Percentiles rank a stretch among this genome's conserved stretches.
Conservation (phyloP, 1,139 yeast genomes). For the Yarrowia galli region DNA sequence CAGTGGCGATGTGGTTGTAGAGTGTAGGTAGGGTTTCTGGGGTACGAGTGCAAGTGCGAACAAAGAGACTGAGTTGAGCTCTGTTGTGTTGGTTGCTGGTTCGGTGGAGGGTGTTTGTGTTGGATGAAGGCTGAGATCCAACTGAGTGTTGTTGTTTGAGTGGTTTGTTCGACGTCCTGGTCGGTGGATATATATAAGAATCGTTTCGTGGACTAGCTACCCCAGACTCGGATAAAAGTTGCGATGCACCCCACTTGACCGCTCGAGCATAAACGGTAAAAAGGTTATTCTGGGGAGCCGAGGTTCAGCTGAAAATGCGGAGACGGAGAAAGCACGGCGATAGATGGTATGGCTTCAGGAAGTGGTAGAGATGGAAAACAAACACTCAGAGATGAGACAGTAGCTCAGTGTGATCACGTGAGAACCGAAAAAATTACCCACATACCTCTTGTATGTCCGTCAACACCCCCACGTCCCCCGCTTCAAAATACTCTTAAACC, state of each 20-base stretch:
- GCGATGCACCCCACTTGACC: constrained; percentile 13
- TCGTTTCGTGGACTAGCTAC: not conserved
- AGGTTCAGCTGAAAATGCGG: constrained; percentile 4
- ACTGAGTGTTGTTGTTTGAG: not conserved
- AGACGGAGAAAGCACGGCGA: not conserved
- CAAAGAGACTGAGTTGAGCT: too few species aligned
- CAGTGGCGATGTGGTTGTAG: not conserved
- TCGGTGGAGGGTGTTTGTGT: too few species aligned
- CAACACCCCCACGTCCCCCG: not conserved
- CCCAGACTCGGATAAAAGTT: constrained; percentile 34
- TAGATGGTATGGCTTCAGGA: too few species aligned
- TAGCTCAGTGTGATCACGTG: too few species aligned
- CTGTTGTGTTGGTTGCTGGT: not conserved
- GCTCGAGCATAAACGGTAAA: not conserved
- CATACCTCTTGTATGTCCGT: not conserved
- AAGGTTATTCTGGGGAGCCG: constrained; percentile 12
- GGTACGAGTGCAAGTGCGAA: too few species aligned
- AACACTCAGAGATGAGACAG: too few species aligned
- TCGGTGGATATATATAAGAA: not conserved
- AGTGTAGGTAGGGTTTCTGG: not conserved
- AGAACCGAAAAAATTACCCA: not conserved
- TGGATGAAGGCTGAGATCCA: not conserved
- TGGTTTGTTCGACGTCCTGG: not conserved
- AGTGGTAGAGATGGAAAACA: not conserved
- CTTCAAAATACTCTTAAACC: constrained; percentile 8